These are phyloP conservation scores for Fonsecaea monophora DNA, from an alignment of 2,329 filamentous ascomycete species.

Conservation along the genomic window DNA sequence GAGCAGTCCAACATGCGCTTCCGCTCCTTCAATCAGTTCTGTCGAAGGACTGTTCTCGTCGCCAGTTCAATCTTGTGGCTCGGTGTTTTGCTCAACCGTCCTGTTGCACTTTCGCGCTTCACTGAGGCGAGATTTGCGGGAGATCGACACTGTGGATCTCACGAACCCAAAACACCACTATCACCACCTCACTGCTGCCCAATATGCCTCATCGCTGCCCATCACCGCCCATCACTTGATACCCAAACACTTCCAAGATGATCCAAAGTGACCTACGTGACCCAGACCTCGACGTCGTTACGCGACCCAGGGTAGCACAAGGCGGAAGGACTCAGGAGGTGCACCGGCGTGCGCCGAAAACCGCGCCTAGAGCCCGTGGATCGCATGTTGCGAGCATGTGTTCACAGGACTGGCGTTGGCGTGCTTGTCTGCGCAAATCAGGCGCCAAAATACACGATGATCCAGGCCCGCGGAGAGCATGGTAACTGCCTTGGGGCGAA, in stretches of 20 bases:
- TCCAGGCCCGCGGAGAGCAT: constrained; percentile 13
- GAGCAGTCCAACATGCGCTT: not conserved
- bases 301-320: constrained; percentile 5
- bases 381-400: constrained; percentile 30
- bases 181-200: constrained; percentile 8
- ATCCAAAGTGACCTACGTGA: constrained; percentile 19
- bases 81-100: not conserved
- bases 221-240: constrained; percentile 21
- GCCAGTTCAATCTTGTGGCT: not conserved
- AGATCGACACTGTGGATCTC: constrained; percentile 2
- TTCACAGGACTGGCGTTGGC: constrained; percentile 31
- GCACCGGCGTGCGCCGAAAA: constrained; percentile 14
- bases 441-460: constrained; percentile 2
- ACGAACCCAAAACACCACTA: not conserved
- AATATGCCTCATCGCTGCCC: constrained; percentile 16
- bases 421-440: constrained; percentile 19
- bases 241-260: constrained; percentile 21
- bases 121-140: constrained; percentile 12
- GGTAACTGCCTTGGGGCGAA: constrained; percentile 10
- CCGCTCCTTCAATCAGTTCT: not conserved
- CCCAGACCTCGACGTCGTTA: constrained; percentile 5
- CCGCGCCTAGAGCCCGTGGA: constrained; percentile 8
- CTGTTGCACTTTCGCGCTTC: not conserved
- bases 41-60: not conserved
- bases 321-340: constrained; percentile 7